Percentiles rank a stretch among this genome's conserved stretches.
phyloP scores from a whole-genome alignment of 345 rosid genomes.

The Hypericum perforatum region DNA sequence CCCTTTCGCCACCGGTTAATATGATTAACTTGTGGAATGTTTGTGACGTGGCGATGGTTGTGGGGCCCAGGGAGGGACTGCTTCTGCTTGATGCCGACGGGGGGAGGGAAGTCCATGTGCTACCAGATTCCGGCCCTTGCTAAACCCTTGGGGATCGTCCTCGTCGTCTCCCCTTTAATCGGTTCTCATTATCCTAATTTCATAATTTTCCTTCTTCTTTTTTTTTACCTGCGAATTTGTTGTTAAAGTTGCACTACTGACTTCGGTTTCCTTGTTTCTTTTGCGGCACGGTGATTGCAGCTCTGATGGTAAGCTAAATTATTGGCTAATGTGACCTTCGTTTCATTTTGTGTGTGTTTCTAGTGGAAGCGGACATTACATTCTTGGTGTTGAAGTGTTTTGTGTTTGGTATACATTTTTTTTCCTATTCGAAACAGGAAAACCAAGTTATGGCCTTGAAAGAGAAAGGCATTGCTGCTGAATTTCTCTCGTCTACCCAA shows the following conservation, averaged over 20 bases:
- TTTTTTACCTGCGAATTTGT: background rate
- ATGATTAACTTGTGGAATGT: background rate
- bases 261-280: slow-evolving; percentile 15
- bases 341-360: background rate
- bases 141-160: slow-evolving; percentile 63
- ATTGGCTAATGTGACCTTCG: background rate
- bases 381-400: background rate
- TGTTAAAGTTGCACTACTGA: slow-evolving; percentile 6
- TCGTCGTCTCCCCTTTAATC: slow-evolving; percentile 89
- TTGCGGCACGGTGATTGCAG: slow-evolving; percentile 27
- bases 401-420: background rate
- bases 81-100: slow-evolving; percentile 95
- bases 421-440: slow-evolving; percentile 34
- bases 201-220: background rate
- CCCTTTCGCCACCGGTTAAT: no score
- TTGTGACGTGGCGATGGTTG: background rate
- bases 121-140: slow-evolving; percentile 92
- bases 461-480: slow-evolving; percentile 88
- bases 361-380: background rate
- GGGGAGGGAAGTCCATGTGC: slow-evolving; percentile 97
- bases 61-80: slow-evolving; percentile 63
- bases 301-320: slow-evolving; percentile 65
- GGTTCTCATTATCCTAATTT: slow-evolving; percentile 30
- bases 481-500: slow-evolving; percentile 82
- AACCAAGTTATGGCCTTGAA: slow-evolving; percentile 83